Evolutionary conservation across 176 grass and related monocot genomes (phyloP).

Genomic region (Aegilops umbellulata): DNA sequence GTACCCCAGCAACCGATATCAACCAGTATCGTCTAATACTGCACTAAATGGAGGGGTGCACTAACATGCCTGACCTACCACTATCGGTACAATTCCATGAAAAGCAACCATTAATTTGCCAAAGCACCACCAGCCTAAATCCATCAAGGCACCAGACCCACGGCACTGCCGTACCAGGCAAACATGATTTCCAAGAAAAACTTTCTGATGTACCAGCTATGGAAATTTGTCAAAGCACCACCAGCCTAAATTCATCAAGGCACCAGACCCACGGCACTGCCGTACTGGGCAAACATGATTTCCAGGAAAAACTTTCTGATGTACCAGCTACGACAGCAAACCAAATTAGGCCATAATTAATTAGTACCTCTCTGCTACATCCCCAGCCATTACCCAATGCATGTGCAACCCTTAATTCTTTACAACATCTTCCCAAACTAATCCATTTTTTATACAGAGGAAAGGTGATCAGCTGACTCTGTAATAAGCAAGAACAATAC

Average conservation of each 20-base stretch:
- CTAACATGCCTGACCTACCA: conserved; percentile 15
- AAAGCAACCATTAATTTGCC: conserved; percentile 14
- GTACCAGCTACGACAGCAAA: background rate
- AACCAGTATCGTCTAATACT: conserved; percentile 14
- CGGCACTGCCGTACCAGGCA: background rate
- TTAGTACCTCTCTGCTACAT: background rate
- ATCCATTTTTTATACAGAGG: background rate
- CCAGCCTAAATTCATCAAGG: conserved; percentile 20
- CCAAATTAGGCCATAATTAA: background rate
- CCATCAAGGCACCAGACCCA: conserved; percentile 9
- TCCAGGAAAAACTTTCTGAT: background rate
- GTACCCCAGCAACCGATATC: background rate
- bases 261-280: background rate
- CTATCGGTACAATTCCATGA: conserved; percentile 24
- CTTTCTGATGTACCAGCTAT: background rate
- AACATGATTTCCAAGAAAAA: conserved; percentile 10
- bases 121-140: conserved; percentile 29
- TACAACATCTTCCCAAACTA: background rate
- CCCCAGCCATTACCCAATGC: background rate
- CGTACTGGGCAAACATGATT: conserved; percentile 12
- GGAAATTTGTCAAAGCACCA: conserved; percentile 18
- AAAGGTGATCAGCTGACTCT: background rate
- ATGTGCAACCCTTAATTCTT: background rate
- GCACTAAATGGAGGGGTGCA: conserved; percentile 1
- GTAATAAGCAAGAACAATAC: no score